These are phyloP conservation scores for Cladobotryum mycophilum DNA, from an alignment of 2,329 filamentous ascomycete species.

Conservation along the genomic window DNA sequence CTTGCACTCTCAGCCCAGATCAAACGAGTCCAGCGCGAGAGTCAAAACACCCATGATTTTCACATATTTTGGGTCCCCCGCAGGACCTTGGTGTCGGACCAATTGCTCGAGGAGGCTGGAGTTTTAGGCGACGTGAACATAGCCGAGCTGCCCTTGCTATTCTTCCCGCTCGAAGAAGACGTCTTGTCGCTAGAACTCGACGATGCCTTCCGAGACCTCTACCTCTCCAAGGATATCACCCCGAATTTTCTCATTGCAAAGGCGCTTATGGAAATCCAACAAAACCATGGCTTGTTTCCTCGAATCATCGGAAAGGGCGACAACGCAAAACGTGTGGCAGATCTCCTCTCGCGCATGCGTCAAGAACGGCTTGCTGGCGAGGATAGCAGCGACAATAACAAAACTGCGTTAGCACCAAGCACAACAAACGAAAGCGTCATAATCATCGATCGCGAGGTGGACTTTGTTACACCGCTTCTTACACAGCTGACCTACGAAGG, in stretches of 20 bases:
- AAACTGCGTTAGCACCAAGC: constrained; percentile 73
- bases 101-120: constrained; percentile 85
- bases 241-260: constrained; percentile 84
- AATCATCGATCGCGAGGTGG: constrained; percentile 90
- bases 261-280: constrained; percentile 90
- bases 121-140: constrained; percentile 90
- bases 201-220: constrained; percentile 79
- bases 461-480: constrained; percentile 84
- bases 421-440: constrained; percentile 84
- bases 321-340: constrained; percentile 81
- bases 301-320: constrained; percentile 94
- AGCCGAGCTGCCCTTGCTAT: constrained; percentile 78
- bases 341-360: constrained; percentile 83
- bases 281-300: constrained; percentile 87
- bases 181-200: constrained; percentile 86
- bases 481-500: constrained; percentile 97
- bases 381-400: constrained; percentile 55
- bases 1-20: constrained; percentile 65
- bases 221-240: constrained; percentile 83
- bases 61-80: constrained; percentile 95
- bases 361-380: constrained; percentile 81
- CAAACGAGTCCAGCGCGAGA: constrained; percentile 79
- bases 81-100: constrained; percentile 84
- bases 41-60: constrained; percentile 88
- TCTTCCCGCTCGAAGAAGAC: constrained; percentile 87